Base-by-base conservation (phyloP, 768 basidiomycete species). In the Bullera alba region DNA sequence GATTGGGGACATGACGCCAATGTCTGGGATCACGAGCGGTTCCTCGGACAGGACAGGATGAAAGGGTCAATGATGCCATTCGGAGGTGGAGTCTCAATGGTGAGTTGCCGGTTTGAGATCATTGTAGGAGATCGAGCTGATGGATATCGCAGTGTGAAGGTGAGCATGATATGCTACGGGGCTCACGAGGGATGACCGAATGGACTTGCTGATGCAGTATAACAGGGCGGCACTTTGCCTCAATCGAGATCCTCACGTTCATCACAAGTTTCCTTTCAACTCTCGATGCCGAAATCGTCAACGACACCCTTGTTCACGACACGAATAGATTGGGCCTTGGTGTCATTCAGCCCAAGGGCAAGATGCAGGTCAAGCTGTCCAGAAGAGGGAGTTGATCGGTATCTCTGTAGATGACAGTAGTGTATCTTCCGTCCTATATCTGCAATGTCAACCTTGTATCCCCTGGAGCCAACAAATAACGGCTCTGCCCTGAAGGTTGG, bases 71-170 rank as follows among this genome's bases (percentile, higher is more conserved):
- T 62, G 60, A 37, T 29, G 19, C 57, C 57, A 4, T 62, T 62
- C 44, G 60, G 60, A 19, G 60, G 60, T 19, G 60, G 60, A 7
- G 48, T 51, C 8, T 62, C 60, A 3, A 62, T 62, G 52, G 52
- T 53, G 21, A 17, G 52, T 48, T 7, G 19, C n/a, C 14, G n/a
- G 14, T n/a, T 25, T 28, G 21, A 28, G 17, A 23, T 12, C 22
- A 8, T 6, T 28, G 17, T 12, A 6, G 26, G 42, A 8, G 32
- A 10, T n/a, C n/a, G 10, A 34, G 32, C 32, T 34, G 10, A 34
- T n/a, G 10, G 32, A 34, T 34, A n/a, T 34, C 10, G 16, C 36
- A 52, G 60, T 57, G 56, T 28, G 58, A 60, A 50, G 58, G 58
- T 60, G 27, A 51, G 50, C 50, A 26, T 3, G n/a, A 48, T n/a